Base-by-base conservation (phyloP, 208 protist genomes). In the Acanthamoeba culbertsoni region DNA sequence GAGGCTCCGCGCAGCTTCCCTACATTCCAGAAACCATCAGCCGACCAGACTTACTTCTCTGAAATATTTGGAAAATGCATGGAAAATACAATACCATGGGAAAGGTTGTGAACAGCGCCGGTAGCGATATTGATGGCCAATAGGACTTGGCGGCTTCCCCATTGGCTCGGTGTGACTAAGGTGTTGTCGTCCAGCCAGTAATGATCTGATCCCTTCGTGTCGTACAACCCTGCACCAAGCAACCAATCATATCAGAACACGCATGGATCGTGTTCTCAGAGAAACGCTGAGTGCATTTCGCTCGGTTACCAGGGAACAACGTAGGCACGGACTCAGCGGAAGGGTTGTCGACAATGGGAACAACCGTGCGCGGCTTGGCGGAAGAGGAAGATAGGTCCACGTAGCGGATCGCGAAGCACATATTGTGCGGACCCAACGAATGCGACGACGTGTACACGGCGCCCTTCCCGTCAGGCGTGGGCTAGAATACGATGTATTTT, bases 131-230 rank as follows among this genome's bases (percentile, higher is more conserved):
- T 48, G 37, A 79, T 79, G 68, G 68, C 68, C 2, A 79, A 40
- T n/a, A 79, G 68, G 42, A 79, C 68, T 12, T 79, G 68, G 33
- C 68, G 33, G 68, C 68, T 79, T 20, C 68, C 68, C 68, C 68
- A 79, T 7, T 51, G 42, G 68, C 68, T 79, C 10, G 68, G 33
- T 28, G 68, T 79, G 33, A 79, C 68, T 20, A 79, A 20, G 5
- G 68, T 79, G 16, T 37, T 16, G 42, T 48, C 68, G 68, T 79
- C 42, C 26, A 79, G 68, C 68, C 68, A 79, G 40, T n/a, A 43
- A 40, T 79, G 8, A 40, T 79, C 68, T 20, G 18, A n/a, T 8
- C 68, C 68, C 26, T 28, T 4, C 6, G 68, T 26, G 42, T 26
- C 42, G 37, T 79, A 79, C 18, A 79, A 40, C 1, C 68, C 51